Evolutionary conservation across 495 filamentous ascomycete species (phyloP).

Genomic region (Pyrenula massariospora): DNA sequence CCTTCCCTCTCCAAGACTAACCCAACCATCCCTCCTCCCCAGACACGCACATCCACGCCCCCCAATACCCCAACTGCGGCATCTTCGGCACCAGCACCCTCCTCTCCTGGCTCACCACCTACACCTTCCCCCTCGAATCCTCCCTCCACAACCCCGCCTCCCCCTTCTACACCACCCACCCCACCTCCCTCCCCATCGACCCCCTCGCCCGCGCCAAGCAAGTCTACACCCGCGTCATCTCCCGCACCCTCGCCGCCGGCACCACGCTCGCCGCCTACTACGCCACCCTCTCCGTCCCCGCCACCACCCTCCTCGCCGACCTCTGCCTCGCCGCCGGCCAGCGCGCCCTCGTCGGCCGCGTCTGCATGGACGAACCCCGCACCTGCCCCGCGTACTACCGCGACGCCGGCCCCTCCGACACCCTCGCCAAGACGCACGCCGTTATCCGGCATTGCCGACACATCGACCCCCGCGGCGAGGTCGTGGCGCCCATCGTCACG

Average conservation of each 20-base stretch:
- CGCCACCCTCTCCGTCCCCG: slow-evolving; percentile 68
- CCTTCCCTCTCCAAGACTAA: neutral
- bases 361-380: slow-evolving; percentile 69
- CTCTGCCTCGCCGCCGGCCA: slow-evolving; percentile 68
- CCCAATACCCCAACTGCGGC: slow-evolving; percentile 85
- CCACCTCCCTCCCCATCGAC: slow-evolving; percentile 9
- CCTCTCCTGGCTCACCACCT: slow-evolving; percentile 80
- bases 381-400: slow-evolving; percentile 63
- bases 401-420: slow-evolving; percentile 47
- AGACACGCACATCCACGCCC: slow-evolving; percentile 93
- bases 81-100: slow-evolving; percentile 85
- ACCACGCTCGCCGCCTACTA: slow-evolving; percentile 90
- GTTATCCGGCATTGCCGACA: slow-evolving; percentile 54
- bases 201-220: slow-evolving; percentile 33
- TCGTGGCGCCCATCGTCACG: slow-evolving; percentile 73
- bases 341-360: slow-evolving; percentile 78
- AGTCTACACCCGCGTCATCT: slow-evolving; percentile 65
- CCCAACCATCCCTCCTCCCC: neutral
- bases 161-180: slow-evolving; percentile 5
- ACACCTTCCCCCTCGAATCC: slow-evolving; percentile 90
- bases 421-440: slow-evolving; percentile 42
- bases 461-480: slow-evolving; percentile 48
- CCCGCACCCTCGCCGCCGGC: slow-evolving; percentile 71
- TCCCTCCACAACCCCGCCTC: slow-evolving; percentile 36
- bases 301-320: slow-evolving; percentile 80